These are phyloP conservation scores for Daedalea quercina DNA, from an alignment of 768 basidiomycete genomes.

Conservation along the genomic window DNA sequence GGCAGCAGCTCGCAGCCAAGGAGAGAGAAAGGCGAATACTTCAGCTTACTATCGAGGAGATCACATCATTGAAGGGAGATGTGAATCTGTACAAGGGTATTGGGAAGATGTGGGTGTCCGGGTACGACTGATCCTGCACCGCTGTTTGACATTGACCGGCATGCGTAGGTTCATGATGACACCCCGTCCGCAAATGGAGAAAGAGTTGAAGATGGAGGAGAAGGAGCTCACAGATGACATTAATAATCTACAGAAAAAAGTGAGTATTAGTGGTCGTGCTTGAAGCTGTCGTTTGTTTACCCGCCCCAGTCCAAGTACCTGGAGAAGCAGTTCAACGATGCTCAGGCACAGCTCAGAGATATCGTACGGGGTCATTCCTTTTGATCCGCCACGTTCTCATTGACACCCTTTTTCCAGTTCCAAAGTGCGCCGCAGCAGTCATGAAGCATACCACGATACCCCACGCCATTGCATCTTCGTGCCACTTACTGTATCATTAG, in stretches of 20 bases:
- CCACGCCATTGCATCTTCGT: not conserved
- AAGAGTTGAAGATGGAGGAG: constrained; percentile 66
- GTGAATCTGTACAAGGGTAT: constrained; percentile 91
- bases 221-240: constrained; percentile 84
- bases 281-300: not conserved
- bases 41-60: constrained; percentile 83
- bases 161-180: constrained; percentile 80
- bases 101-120: constrained; percentile 76
- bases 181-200: constrained; percentile 74
- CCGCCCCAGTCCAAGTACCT: constrained; percentile 70
- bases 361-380: constrained; percentile 41
- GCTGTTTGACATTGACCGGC: not conserved
- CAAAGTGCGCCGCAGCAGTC: constrained; percentile 36
- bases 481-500: not conserved
- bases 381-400: not conserved
- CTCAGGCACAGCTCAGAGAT: constrained; percentile 79
- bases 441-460: not conserved
- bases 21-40: constrained; percentile 87
- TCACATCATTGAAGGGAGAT: constrained; percentile 59
- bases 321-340: constrained; percentile 90
- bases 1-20: constrained; percentile 72
- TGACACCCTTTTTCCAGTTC: constrained; percentile 35
- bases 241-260: constrained; percentile 79
- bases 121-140: not conserved
- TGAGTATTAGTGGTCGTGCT: constrained; percentile 19